Percentiles rank a stretch among this genome's conserved stretches.
These are phyloP conservation scores for Debaryomyces sp. DNA, from an alignment of 1,139 yeast species.

Conservation along the genomic window DNA sequence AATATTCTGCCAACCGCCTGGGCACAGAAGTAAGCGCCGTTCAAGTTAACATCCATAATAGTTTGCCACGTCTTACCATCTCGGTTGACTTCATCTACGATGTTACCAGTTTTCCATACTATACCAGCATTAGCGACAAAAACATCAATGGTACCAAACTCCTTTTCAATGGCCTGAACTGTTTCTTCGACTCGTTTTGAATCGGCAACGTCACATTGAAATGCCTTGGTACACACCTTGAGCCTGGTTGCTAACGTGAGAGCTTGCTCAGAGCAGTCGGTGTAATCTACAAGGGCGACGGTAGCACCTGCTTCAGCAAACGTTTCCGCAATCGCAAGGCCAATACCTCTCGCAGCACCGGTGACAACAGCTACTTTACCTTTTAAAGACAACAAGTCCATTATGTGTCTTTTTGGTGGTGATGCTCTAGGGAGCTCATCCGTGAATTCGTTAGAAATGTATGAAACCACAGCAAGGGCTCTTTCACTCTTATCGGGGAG, in stretches of 20 bases:
- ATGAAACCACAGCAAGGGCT: constrained; percentile 25
- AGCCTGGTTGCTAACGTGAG: constrained; percentile 30
- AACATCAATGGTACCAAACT: constrained; percentile 47
- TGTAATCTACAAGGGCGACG: constrained; percentile 48
- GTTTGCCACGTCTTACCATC: constrained; percentile 41
- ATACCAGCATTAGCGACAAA: constrained; percentile 58
- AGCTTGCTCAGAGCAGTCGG: constrained; percentile 33
- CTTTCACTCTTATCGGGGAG: constrained; percentile 2
- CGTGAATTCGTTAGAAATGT: constrained; percentile 26
- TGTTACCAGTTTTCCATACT: constrained; percentile 44
- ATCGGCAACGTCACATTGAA: constrained; percentile 45
- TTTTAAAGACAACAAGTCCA: constrained; percentile 37
- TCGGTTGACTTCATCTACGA: constrained; percentile 44
- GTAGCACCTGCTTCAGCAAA: constrained; percentile 50
- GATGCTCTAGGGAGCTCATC: constrained; percentile 18
- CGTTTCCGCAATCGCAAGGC: constrained; percentile 45
- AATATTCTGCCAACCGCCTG: constrained; percentile 44
- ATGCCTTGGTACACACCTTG: constrained; percentile 33
- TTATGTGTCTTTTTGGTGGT: constrained; percentile 15
- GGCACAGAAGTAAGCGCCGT: constrained; percentile 50
- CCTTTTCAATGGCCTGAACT: constrained; percentile 32
- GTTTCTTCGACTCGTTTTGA: constrained; percentile 38
- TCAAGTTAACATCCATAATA: constrained; percentile 46
- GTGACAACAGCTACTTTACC: constrained; percentile 44
- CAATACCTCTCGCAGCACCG: constrained; percentile 51